A percentile compares a stretch with the other conserved stretches of the same genome.
These are phyloP conservation scores for Fragaria iinumae DNA, from an alignment of 306 rosid genomes.

Conservation along the genomic window DNA sequence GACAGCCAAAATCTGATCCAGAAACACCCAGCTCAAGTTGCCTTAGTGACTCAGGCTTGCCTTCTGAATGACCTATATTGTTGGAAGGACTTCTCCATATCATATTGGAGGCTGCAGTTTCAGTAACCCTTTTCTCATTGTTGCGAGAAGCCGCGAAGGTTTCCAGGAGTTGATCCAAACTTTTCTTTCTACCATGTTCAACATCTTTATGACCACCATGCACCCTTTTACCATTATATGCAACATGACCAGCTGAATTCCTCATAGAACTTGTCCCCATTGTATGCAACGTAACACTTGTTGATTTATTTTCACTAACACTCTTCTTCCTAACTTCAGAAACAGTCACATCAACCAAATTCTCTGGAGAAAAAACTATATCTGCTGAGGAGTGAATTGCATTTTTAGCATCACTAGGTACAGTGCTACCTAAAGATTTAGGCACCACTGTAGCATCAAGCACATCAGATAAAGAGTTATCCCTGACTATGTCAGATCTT, in stretches of 20 bases:
- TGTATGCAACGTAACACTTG: background rate
- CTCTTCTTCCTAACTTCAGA: background rate
- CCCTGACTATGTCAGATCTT: background rate
- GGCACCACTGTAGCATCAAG: background rate
- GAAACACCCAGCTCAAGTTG: background rate
- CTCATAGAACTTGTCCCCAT: background rate
- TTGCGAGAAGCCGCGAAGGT: conserved; percentile 5
- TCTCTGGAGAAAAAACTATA: conserved; percentile 11
- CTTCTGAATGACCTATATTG: conserved; percentile 4
- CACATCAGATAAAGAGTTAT: conserved; percentile 19
- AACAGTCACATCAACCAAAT: background rate
- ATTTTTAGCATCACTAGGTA: background rate
- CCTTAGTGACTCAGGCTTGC: background rate
- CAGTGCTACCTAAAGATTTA: background rate
- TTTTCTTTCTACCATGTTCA: background rate
- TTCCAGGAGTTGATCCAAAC: background rate
- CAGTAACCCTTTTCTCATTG: conserved; percentile 7
- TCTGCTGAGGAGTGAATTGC: conserved; percentile 2
- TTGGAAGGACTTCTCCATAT: background rate
- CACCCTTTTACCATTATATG: background rate
- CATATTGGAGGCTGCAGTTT: background rate
- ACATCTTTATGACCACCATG: background rate
- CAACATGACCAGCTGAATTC: background rate
- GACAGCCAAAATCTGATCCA: background rate
- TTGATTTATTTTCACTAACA: background rate